phyloP scores from a whole-genome alignment of 2,329 filamentous ascomycete species.

The Paecilomyces sp. region DNA sequence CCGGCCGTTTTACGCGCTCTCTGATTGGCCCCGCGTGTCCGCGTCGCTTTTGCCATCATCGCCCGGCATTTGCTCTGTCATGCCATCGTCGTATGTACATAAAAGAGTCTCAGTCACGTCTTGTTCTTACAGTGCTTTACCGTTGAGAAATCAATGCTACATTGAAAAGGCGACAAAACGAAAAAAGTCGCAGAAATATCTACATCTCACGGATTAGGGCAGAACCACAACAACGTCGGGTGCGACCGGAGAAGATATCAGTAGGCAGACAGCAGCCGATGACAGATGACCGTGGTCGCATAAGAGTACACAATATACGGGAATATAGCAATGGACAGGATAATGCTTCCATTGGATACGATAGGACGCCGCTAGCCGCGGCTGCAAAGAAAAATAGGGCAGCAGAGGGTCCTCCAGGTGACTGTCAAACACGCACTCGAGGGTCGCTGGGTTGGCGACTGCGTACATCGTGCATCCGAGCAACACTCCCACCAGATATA shows the following conservation, averaged over 20 bases:
- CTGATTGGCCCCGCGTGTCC: constrained; percentile 23
- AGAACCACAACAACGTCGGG: background rate
- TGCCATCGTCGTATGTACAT: background rate
- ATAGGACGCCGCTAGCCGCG: background rate
- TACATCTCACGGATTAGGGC: background rate
- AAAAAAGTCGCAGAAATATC: background rate
- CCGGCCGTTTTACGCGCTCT: constrained; percentile 17
- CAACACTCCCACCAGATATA: background rate
- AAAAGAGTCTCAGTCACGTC: background rate
- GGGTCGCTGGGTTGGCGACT: background rate
- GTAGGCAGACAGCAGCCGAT: background rate
- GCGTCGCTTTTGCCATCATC: background rate
- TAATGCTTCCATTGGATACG: background rate
- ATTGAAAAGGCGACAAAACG: background rate
- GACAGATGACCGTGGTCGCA: background rate
- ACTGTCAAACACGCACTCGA: background rate
- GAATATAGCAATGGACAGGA: background rate
- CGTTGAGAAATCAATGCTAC: background rate
- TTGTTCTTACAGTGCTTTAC: background rate
- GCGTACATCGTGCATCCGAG: background rate
- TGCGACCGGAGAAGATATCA: background rate
- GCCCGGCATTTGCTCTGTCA: background rate
- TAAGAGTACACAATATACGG: background rate
- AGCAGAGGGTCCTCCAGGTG: background rate
- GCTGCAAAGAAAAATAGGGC: background rate